These are phyloP conservation scores for Fagus sylvatica DNA, from an alignment of 306 rosid species.

Conservation along the genomic window DNA sequence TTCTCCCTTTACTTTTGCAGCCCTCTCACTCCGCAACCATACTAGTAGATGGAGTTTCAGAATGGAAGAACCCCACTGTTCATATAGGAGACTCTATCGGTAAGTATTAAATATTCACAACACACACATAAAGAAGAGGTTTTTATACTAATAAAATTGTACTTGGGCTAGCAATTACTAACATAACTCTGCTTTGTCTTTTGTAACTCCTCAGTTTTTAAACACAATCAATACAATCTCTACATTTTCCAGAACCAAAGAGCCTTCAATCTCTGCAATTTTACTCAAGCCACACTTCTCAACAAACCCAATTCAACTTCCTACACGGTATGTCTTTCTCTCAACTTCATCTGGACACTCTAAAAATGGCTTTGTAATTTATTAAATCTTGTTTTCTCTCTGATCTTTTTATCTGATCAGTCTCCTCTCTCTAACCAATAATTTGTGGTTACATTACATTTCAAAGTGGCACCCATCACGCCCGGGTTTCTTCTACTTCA, in stretches of 20 bases:
- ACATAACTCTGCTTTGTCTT: conserved; percentile 19
- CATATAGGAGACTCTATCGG: conserved; percentile 80
- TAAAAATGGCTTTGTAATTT: background rate
- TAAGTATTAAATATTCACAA: conserved; percentile 34
- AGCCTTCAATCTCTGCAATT: conserved; percentile 75
- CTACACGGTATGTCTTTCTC: conserved; percentile 54
- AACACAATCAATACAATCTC: conserved; percentile 74
- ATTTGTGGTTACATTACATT: background rate
- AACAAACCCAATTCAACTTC: conserved; percentile 52
- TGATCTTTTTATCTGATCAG: background rate
- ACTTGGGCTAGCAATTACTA: conserved; percentile 9
- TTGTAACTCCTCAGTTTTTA: conserved; percentile 55
- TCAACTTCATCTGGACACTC: conserved; percentile 12
- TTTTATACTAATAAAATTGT: background rate
- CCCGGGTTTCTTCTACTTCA: conserved; percentile 76
- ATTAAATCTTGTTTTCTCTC: background rate
- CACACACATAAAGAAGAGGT: background rate
- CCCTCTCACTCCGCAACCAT: conserved; percentile 55
- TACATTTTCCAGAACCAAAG: conserved; percentile 84
- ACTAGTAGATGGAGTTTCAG: conserved; percentile 75
- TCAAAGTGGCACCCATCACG: conserved; percentile 95
- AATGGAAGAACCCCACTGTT: conserved; percentile 77
- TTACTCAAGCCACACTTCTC: conserved; percentile 77
- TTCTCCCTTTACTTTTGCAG: conserved; percentile 42
- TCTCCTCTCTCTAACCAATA: conserved; percentile 16